A percentile compares a stretch with the other conserved stretches of the same genome.
Conservation (phyloP, 164 flowering plant genomes). For the Vitis amurensis region DNA sequence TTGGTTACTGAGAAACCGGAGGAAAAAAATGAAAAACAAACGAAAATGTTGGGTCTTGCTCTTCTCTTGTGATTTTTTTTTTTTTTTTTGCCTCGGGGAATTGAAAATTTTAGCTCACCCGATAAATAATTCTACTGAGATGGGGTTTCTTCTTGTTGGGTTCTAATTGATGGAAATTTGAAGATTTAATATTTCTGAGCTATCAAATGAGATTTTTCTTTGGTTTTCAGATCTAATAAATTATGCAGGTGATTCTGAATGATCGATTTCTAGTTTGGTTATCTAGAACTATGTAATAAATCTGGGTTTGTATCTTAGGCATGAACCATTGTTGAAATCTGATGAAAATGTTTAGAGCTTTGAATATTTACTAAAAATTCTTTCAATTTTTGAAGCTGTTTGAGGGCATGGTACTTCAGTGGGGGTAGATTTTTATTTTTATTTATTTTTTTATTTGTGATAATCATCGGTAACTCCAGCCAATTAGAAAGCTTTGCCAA, state of each 20-base stretch:
- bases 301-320: neutral
- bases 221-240: neutral
- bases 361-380: neutral
- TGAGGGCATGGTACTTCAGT: neutral
- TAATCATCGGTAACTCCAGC: neutral
- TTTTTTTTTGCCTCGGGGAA: neutral
- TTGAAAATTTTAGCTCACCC: neutral
- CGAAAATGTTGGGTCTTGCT: neutral
- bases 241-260: neutral
- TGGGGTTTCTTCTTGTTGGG: too few relatives aligned
- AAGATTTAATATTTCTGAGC: neutral
- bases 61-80: neutral
- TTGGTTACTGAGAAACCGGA: constrained; percentile 1
- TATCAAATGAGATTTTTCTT: neutral
- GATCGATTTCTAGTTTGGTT: neutral
- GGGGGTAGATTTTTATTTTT: neutral
- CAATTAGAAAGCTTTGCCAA: neutral
- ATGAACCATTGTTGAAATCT: neutral
- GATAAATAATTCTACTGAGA: neutral
- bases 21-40: neutral
- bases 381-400: neutral
- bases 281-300: neutral
- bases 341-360: neutral
- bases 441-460: too few relatives aligned
- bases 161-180: neutral